phyloP scores from a whole-genome alignment of 345 rosid species.

The Arabis hirsuta region DNA sequence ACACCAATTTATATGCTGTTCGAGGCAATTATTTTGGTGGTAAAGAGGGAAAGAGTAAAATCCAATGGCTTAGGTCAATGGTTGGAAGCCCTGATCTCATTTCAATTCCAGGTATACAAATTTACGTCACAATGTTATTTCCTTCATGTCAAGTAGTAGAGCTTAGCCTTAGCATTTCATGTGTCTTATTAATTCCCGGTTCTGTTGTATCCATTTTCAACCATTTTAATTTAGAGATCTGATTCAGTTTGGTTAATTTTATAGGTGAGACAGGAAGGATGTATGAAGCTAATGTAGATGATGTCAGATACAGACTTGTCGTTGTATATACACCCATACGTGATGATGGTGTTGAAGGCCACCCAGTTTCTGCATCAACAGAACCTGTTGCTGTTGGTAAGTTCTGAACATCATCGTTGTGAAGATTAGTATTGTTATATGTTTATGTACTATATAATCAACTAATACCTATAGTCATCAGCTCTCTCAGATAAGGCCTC shows the following conservation, averaged over 20 bases:
- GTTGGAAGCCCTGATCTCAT: constrained; percentile 98
- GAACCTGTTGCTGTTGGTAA: constrained; percentile 92
- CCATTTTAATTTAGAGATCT: neutral
- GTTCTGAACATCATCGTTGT: constrained; percentile 19
- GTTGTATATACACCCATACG: constrained; percentile 86
- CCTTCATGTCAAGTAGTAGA: constrained; percentile 12
- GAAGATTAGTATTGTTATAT: neutral
- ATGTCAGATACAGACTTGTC: constrained; percentile 93
- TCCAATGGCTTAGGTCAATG: constrained; percentile 97
- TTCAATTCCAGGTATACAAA: constrained; percentile 77
- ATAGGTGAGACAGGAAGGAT: constrained; percentile 92
- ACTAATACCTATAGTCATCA: constrained; percentile 3
- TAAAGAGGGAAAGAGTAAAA: constrained; percentile 94
- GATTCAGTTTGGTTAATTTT: constrained; percentile 32
- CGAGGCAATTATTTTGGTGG: constrained; percentile 89
- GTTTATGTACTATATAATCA: neutral
- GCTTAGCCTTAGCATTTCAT: constrained; percentile 17
- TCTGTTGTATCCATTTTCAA: constrained; percentile 26
- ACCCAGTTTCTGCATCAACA: constrained; percentile 94
- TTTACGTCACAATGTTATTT: constrained; percentile 5
- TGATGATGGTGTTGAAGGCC: constrained; percentile 95
- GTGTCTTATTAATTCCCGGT: constrained; percentile 9
- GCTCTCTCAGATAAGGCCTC: constrained; percentile 1
- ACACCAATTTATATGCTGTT: constrained; percentile 89
- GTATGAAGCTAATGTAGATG: constrained; percentile 99